A percentile compares a stretch with the other conserved stretches of the same genome.
These are phyloP conservation scores for Uronychia setigera DNA, from an alignment of 73 alveolate genomes.

Conservation along the genomic window DNA sequence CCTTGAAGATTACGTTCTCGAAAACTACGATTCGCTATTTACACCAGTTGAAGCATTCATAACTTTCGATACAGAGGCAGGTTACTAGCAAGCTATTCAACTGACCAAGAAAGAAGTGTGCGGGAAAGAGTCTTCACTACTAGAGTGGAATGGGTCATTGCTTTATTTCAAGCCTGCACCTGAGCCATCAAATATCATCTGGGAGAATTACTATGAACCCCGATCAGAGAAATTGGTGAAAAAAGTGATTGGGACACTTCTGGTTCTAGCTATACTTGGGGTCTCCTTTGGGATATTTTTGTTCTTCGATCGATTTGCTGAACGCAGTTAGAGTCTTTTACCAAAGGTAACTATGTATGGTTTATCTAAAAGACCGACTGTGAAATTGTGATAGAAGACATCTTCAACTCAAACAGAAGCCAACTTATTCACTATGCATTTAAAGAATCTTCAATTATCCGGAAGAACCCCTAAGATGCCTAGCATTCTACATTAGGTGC, in stretches of 20 bases:
- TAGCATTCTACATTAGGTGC: background rate
- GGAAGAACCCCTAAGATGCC: background rate
- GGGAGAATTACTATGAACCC: conserved; percentile 73
- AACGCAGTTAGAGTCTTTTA: background rate
- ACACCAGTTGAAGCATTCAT: conserved; percentile 42
- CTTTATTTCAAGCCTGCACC: conserved; percentile 75
- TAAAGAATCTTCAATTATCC: background rate
- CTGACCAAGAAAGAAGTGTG: background rate
- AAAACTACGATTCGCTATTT: background rate
- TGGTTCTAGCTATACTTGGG: background rate
- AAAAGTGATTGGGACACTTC: conserved; percentile 2
- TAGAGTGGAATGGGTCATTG: conserved; percentile 49
- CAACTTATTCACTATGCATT: background rate
- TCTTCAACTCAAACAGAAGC: background rate
- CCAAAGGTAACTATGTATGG: background rate
- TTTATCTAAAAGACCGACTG: background rate
- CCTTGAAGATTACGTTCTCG: background rate
- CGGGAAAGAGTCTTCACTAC: background rate
- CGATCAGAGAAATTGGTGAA: conserved; percentile 42
- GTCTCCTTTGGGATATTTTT: conserved; percentile 16
- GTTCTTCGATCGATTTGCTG: conserved; percentile 2
- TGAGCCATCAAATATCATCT: conserved; percentile 85
- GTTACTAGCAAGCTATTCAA: conserved; percentile 16
- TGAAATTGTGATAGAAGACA: background rate
- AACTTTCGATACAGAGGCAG: conserved; percentile 55